Percentiles rank a stretch among this genome's conserved stretches.
These are phyloP conservation scores for Pichia scutulata DNA, from an alignment of 805 yeast species.

Conservation along the genomic window DNA sequence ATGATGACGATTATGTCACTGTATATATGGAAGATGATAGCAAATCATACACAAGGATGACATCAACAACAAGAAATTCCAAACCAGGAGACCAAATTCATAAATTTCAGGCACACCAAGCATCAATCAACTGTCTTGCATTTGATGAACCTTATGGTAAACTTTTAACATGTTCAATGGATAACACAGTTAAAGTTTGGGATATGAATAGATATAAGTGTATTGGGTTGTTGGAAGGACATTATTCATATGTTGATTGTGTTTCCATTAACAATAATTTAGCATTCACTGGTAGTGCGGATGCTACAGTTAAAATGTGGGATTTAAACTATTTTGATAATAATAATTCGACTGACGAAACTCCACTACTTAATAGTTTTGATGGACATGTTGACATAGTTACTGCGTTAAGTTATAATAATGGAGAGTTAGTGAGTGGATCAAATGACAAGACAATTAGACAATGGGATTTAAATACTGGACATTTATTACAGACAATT, in stretches of 20 bases:
- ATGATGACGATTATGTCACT: constrained; percentile 21
- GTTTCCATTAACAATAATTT: constrained; percentile 44
- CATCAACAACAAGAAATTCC: constrained; percentile 40
- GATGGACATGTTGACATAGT: constrained; percentile 63
- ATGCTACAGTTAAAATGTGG: constrained; percentile 59
- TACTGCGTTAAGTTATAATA: constrained; percentile 51
- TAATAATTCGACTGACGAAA: background rate
- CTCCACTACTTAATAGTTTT: constrained; percentile 40
- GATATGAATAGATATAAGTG: constrained; percentile 55
- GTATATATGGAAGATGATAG: constrained; percentile 9
- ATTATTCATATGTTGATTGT: constrained; percentile 49
- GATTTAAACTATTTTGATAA: constrained; percentile 29
- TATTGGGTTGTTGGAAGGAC: constrained; percentile 50
- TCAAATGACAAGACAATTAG: constrained; percentile 65
- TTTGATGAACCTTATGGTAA: constrained; percentile 72
- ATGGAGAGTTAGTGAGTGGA: constrained; percentile 53
- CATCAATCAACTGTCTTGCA: constrained; percentile 48
- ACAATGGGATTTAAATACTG: constrained; percentile 66
- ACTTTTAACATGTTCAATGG: constrained; percentile 69
- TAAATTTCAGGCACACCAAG: constrained; percentile 44
- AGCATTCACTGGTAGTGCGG: constrained; percentile 51
- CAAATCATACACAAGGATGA: constrained; percentile 30
- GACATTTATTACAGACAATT: constrained; percentile 61
- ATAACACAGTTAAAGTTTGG: constrained; percentile 78
- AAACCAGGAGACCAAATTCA: constrained; percentile 49